These are phyloP conservation scores for Rhodotorula sp. DNA, from an alignment of 1,284 basidiomycete species.

Conservation along the genomic window DNA sequence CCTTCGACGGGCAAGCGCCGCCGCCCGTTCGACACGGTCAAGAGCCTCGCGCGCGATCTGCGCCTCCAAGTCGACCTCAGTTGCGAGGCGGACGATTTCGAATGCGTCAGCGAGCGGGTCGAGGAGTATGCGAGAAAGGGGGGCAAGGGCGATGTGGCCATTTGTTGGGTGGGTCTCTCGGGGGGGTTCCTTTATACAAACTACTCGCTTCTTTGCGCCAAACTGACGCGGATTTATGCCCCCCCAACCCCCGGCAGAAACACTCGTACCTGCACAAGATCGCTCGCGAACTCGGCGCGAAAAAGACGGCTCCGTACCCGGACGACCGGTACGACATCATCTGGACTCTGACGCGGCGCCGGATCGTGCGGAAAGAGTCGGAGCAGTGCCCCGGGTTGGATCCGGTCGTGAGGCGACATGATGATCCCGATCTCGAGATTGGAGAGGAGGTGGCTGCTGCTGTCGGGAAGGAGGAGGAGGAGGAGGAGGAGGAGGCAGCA, in stretches of 20 bases:
- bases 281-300: constrained; percentile 44
- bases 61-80: constrained; percentile 46
- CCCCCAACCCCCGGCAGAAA: constrained; percentile 28
- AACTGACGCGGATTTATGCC: not conserved
- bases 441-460: not conserved
- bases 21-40: constrained; percentile 48
- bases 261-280: constrained; percentile 44
- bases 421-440: constrained; percentile 35
- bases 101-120: constrained; percentile 44
- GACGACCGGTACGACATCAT: constrained; percentile 43
- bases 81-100: constrained; percentile 47
- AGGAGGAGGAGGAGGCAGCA: not conserved
- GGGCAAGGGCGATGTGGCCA: constrained; percentile 40
- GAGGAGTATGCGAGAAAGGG: constrained; percentile 37
- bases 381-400: constrained; percentile 44
- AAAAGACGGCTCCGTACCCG: constrained; percentile 36
- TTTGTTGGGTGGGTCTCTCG: constrained; percentile 44
- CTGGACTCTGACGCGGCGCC: constrained; percentile 39
- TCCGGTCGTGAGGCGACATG: constrained; percentile 7
- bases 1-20: constrained; percentile 41
- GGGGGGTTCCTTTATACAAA: too few relatives aligned
- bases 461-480: not conserved
- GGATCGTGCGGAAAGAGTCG: constrained; percentile 40
- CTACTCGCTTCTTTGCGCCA: not conserved
- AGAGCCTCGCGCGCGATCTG: constrained; percentile 46